Evolutionary conservation across 331 rosid species (phyloP).

Genomic region (Cydonia oblonga): DNA sequence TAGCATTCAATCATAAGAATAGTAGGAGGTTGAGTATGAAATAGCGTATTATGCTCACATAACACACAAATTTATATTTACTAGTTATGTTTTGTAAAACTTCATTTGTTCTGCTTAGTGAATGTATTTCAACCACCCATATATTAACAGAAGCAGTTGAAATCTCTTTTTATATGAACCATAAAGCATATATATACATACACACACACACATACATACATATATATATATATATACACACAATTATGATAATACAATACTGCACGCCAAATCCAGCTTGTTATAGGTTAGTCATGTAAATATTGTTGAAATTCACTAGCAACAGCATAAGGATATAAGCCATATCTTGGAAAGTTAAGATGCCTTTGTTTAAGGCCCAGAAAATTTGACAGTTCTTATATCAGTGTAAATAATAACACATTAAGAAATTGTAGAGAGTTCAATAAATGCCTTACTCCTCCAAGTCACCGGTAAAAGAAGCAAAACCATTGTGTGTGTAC

Average conservation of each 20-base stretch:
- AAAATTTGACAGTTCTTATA: neutral
- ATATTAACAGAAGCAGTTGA: neutral
- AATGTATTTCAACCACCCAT: neutral
- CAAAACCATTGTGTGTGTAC: slow-evolving; percentile 93
- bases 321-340: neutral
- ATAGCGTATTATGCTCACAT: neutral
- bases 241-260: neutral
- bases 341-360: slow-evolving; percentile 3
- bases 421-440: slow-evolving; percentile 10
- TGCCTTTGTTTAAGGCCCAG: slow-evolving; percentile 4
- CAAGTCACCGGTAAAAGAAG: slow-evolving; percentile 89
- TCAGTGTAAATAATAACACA: neutral
- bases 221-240: no score
- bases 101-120: neutral
- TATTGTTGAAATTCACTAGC: neutral
- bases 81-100: neutral
- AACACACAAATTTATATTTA: neutral
- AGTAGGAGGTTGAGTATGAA: neutral
- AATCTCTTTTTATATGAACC: neutral
- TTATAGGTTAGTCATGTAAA: neutral
- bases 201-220: no score
- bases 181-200: neutral
- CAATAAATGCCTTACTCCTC: slow-evolving; percentile 69
- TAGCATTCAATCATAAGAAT: neutral
- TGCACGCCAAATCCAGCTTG: neutral